phyloP scores from a whole-genome alignment of 441 rosid genomes.

The Jatropha multifida region DNA sequence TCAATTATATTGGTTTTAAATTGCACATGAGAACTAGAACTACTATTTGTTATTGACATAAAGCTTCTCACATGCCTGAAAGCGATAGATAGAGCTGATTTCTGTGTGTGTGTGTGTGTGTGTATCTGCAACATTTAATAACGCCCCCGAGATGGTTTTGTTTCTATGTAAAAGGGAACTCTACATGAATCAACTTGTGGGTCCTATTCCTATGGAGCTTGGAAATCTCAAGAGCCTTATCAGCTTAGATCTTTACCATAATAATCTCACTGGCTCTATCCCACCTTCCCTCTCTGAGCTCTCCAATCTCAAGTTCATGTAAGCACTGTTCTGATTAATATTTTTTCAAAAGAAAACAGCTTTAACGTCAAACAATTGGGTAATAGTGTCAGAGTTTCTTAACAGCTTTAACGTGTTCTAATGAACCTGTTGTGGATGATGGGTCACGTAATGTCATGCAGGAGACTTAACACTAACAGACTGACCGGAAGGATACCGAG shows the following conservation, averaged over 20 bases:
- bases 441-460: slow-evolving; percentile 27
- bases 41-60: background rate
- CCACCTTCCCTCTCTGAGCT: slow-evolving; percentile 61
- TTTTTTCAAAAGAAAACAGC: too few relatives aligned
- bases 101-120: background rate
- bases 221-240: slow-evolving; percentile 58
- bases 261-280: slow-evolving; percentile 57
- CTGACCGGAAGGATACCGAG: slow-evolving; percentile 67
- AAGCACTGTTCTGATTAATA: slow-evolving; percentile 14
- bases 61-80: background rate
- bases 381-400: background rate
- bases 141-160: slow-evolving; percentile 6
- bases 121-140: slow-evolving; percentile 7
- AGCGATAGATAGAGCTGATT: background rate
- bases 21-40: background rate
- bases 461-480: slow-evolving; percentile 62
- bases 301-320: slow-evolving; percentile 64
- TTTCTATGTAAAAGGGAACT: slow-evolving; percentile 44
- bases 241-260: slow-evolving; percentile 66
- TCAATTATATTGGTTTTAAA: background rate
- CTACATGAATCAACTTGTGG: slow-evolving; percentile 56
- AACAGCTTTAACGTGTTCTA: background rate
- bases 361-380: too few relatives aligned
- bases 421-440: background rate
- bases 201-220: slow-evolving; percentile 54